Evolutionary conservation across 768 basidiomycete species (phyloP).

Genomic region (Russula earlei): DNA sequence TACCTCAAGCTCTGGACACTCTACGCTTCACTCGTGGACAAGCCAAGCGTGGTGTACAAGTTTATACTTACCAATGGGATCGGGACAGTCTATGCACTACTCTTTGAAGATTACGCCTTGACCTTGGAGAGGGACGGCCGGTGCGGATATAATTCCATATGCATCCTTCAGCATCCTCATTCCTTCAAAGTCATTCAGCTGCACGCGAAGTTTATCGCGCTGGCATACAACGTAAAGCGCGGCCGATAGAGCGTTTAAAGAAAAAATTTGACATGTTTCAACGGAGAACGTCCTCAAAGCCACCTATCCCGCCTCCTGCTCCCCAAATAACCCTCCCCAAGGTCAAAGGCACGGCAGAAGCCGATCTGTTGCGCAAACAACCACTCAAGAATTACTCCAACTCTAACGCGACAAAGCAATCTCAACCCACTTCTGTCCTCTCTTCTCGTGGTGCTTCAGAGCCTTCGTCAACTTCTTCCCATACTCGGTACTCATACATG

Average conservation of each 20-base stretch:
- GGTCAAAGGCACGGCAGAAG: constrained; percentile 17
- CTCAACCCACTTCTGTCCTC: constrained; percentile 22
- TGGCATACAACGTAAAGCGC: constrained; percentile 73
- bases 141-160: constrained; percentile 35
- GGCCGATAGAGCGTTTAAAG: constrained; percentile 79
- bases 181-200: constrained; percentile 46
- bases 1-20: constrained; percentile 90
- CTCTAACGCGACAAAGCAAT: constrained; percentile 15
- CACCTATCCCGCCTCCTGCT: background rate
- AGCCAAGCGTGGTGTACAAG: constrained; percentile 50
- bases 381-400: constrained; percentile 17
- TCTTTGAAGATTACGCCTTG: constrained; percentile 89
- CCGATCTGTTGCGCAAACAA: constrained; percentile 16
- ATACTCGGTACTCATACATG: constrained; percentile 57
- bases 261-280: constrained; percentile 70
- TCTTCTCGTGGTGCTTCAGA: constrained; percentile 24
- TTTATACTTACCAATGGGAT: constrained; percentile 44
- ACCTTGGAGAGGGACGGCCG: constrained; percentile 66
- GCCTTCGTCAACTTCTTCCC: constrained; percentile 16
- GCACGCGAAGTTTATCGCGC: constrained; percentile 75
- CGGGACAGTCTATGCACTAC: constrained; percentile 59
- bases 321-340: constrained; percentile 12
- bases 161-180: background rate
- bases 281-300: constrained; percentile 19
- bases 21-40: constrained; percentile 74